Evolutionary conservation across 805 yeast genomes (phyloP), one percentile per base, ranked within the genome.

Genomic region (Candida methanosorbosa): DNA sequence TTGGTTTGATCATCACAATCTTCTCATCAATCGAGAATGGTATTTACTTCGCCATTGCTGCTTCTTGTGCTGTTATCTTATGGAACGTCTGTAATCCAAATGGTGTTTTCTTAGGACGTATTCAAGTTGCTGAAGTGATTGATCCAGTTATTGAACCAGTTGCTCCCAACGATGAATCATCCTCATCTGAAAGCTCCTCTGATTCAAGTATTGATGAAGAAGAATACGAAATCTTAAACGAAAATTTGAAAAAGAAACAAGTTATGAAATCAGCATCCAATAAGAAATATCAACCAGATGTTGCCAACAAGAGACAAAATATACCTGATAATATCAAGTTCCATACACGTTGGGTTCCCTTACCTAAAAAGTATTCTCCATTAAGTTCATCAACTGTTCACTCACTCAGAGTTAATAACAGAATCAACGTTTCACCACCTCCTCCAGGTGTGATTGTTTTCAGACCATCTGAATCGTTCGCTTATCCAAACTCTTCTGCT

Each of bases 361-460:
- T 74, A 54, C 54, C 66, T 59, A 52, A 57, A 53, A 15, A 38
- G 14, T 15, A 21, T 4, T 32, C 40, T 4, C 38, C 44, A 7
- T 29, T 30, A 2, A 45, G 47, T 36, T 40, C 54, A 16, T 37
- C 49, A 16, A 15, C 23, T 3, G 43, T 52, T 18, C 64, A 59
- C 38, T 66, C 66, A 28, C 34, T 48, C 18, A 49, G 44, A 33
- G 44, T 74, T 36, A 84, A 88, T 54, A 60, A 70, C 4, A 70
- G 68, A 13, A 56, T 87, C 14, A 52, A 64, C 1, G 72, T 88
- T 6, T 55, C 55, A 13, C 82, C 87, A 2, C 95, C 97, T 13
- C 96, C 96, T 20, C 85, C 90, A 2, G 96, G 97, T 23, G 87
- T 88, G 14, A 48, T 87, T 38, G 94, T 88, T 3, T 88, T 79